Evolutionary conservation across 768 basidiomycete species (phyloP), one percentile per base, ranked within the genome.

Genomic region (Serpula lacrymans): DNA sequence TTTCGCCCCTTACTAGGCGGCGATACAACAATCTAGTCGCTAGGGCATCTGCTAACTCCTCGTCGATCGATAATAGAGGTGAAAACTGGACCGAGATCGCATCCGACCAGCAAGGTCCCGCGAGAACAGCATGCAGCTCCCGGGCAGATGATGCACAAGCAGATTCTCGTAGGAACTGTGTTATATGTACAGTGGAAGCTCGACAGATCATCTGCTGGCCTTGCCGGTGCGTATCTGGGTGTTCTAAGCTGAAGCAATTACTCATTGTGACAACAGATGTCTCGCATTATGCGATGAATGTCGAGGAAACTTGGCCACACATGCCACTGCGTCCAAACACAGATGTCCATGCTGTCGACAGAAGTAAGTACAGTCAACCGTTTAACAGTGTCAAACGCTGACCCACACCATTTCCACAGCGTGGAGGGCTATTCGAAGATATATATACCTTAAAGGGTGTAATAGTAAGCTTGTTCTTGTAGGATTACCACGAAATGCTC

Each of bases 141-240:
- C 60, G 54, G 34, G 48, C 37, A 31, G 66, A 42, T 51, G 65
- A 62, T 20, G 0, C 24, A 6, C 24, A 37, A 0, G 50, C 46
- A n/a, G 61, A 57, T 22, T 26, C 43, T 3, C 55, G 70, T 37
- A 60, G 64, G 18, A 61, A 67, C 35, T 89, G 87, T 52, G 85
- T 89, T 5, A 72, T 89, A 35, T 89, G 86, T 50, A 84, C 79
- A 20, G 65, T 65, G n/a, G 81, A 82, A 42, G 64, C 71, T 20
- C 65, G 86, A 35, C 77, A 84, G 53, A 74, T 89, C 42, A 84
- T 89, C 37, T 88, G 84, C 51, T 89, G 86, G 86, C 86, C 86
- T n/a, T 88, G 86, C 57, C 75, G 86, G 82, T 85, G 42, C 52
- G 74, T 54, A 37, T n/a, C 7, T 14, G 29, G 21, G 34, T 27